Conservation (phyloP, 2,329 filamentous ascomycete species). For the Xylogone sp. region DNA sequence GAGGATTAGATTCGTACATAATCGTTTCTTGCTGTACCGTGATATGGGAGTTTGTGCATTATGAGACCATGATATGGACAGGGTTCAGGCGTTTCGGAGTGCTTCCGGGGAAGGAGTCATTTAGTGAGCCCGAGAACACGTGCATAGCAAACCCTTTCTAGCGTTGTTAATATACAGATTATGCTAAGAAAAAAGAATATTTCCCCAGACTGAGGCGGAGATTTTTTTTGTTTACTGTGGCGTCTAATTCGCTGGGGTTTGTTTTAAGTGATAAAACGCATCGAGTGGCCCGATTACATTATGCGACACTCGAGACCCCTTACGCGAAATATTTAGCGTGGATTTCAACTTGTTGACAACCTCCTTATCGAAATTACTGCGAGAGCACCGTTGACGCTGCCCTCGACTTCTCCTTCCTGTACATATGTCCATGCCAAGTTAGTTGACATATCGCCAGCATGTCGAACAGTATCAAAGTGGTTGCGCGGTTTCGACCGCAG, state of each 20-base stretch:
- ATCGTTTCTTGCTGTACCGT: neutral
- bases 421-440: constrained; percentile 27
- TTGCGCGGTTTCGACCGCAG: constrained; percentile 95
- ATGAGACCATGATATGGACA: constrained; percentile 12
- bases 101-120: constrained; percentile 1
- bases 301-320: neutral
- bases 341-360: constrained; percentile 22
- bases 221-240: no score
- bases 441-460: constrained; percentile 26
- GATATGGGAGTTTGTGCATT: constrained; percentile 7
- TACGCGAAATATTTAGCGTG: constrained; percentile 10
- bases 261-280: neutral
- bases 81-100: constrained; percentile 18
- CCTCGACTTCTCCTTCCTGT: constrained; percentile 12
- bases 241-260: neutral
- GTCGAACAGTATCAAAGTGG: constrained; percentile 72
- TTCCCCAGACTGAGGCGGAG: no score
- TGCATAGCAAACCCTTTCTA: constrained; percentile 16
- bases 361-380: constrained; percentile 18
- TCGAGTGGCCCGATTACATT: neutral
- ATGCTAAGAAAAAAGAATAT: neutral
- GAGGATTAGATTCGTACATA: constrained; percentile 62
- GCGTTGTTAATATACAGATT: constrained; percentile 2
- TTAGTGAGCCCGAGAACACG: constrained; percentile 9
- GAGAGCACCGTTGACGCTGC: constrained; percentile 14